A percentile compares a stretch with the other conserved stretches of the same genome.
phyloP scores from a whole-genome alignment of 495 filamentous ascomycete genomes.

The Pseudotulostoma volvatum region DNA sequence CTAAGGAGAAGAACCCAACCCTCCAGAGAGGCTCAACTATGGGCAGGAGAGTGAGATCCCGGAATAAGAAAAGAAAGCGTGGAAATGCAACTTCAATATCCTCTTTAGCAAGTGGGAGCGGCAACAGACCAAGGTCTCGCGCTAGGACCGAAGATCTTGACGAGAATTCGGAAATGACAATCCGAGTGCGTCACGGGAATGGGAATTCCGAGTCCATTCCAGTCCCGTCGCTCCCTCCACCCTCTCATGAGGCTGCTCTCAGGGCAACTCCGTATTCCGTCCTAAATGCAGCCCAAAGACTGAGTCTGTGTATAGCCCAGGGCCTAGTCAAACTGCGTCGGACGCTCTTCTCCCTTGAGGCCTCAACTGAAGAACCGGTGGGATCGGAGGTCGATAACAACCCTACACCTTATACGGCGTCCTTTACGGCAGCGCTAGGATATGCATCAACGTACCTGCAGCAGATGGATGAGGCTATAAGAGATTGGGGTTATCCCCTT shows the following conservation, averaged over 20 bases:
- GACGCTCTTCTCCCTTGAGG: constrained; percentile 36
- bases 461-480: constrained; percentile 39
- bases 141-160: constrained; percentile 17
- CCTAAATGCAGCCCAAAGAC: constrained; percentile 32
- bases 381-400: constrained; percentile 10
- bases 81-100: constrained; percentile 27
- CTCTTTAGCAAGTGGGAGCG: constrained; percentile 29
- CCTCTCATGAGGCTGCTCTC: constrained; percentile 16
- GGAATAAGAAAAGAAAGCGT: constrained; percentile 42
- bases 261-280: constrained; percentile 27
- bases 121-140: constrained; percentile 22
- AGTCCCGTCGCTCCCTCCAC: constrained; percentile 18
- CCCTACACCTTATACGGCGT: constrained; percentile 17
- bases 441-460: constrained; percentile 33
- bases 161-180: constrained; percentile 23
- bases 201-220: constrained; percentile 42
- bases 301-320: constrained; percentile 39
- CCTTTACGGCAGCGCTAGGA: constrained; percentile 33
- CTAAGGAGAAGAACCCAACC: constrained; percentile 1
- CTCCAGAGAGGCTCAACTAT: constrained; percentile 7
- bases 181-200: constrained; percentile 45
- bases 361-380: constrained; percentile 14
- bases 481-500: constrained; percentile 42
- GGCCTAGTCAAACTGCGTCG: constrained; percentile 40
- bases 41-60: constrained; percentile 19